Conservation (phyloP, 164 flowering plant genomes). For the Vitis cinerea region DNA sequence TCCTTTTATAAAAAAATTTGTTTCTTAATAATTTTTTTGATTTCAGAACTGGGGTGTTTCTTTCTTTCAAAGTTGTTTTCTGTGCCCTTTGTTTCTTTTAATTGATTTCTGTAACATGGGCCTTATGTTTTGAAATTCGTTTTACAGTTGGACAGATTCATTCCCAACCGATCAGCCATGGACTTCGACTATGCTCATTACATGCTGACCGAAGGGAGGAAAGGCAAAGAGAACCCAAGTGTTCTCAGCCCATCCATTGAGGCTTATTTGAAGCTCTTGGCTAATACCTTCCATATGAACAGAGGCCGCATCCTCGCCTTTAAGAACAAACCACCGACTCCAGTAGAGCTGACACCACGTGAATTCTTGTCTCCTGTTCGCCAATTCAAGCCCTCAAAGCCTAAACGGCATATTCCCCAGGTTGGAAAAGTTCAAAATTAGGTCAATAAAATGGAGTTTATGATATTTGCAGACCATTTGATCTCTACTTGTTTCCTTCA, state of each 20-base stretch:
- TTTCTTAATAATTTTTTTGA: too few species aligned
- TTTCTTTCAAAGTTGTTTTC: too few species aligned
- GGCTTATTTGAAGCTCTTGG: conserved; percentile 25
- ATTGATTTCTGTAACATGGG: not conserved
- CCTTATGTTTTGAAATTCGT: not conserved
- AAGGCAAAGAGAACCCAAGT: conserved; percentile 24
- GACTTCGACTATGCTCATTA: conserved; percentile 30
- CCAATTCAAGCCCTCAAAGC: conserved; percentile 9
- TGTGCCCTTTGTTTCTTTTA: not conserved
- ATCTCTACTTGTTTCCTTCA: not conserved
- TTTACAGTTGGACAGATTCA: conserved; percentile 28
- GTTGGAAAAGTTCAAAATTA: not conserved
- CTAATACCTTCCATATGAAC: conserved; percentile 26
- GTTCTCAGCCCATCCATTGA: conserved; percentile 14
- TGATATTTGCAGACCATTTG: not conserved
- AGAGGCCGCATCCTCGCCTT: conserved; percentile 25
- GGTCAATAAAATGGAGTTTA: not conserved
- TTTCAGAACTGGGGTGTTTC: too few species aligned
- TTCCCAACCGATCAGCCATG: conserved; percentile 30
- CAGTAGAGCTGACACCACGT: conserved; percentile 14
- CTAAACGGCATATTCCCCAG: conserved; percentile 21
- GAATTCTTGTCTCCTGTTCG: conserved; percentile 6
- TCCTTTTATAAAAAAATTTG: too few species aligned
- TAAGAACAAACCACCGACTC: conserved; percentile 28
- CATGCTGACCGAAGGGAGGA: conserved; percentile 27